Evolutionary conservation across 2,329 filamentous ascomycete species (phyloP).

Genomic region (Neofusicoccum ribis): DNA sequence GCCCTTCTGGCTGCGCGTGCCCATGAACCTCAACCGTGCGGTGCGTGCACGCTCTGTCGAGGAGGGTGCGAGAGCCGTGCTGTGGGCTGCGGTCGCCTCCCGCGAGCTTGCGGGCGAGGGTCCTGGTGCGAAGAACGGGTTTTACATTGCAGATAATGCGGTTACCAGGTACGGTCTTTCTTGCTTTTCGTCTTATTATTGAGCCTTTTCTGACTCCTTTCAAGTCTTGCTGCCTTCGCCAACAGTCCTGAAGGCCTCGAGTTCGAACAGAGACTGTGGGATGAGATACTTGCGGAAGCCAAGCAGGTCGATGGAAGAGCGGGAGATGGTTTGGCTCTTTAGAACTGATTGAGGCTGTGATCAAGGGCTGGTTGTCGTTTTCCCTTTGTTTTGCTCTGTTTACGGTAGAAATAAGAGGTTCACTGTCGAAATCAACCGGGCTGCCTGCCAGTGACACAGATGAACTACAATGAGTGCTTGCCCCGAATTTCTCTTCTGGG

Average conservation of each 20-base stretch:
- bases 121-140: not conserved
- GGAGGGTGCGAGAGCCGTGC: not conserved
- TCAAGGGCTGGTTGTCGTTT: not conserved
- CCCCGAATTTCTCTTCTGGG: too few species aligned
- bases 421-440: too few species aligned
- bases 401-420: not conserved
- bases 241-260: not conserved
- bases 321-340: not conserved
- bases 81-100: not conserved
- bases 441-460: too few species aligned
- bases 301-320: not conserved
- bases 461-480: too few species aligned
- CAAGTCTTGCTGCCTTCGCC: not conserved
- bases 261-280: not conserved
- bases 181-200: not conserved
- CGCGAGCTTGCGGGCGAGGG: not conserved
- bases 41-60: not conserved
- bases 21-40: constrained; percentile 9
- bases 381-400: not conserved
- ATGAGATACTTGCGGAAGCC: not conserved
- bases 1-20: constrained; percentile 9
- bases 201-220: not conserved
- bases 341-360: not conserved
- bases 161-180: not conserved
- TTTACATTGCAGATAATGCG: not conserved